Evolutionary conservation across 306 rosid species (phyloP).

Genomic region (Cicer chorassanicum): DNA sequence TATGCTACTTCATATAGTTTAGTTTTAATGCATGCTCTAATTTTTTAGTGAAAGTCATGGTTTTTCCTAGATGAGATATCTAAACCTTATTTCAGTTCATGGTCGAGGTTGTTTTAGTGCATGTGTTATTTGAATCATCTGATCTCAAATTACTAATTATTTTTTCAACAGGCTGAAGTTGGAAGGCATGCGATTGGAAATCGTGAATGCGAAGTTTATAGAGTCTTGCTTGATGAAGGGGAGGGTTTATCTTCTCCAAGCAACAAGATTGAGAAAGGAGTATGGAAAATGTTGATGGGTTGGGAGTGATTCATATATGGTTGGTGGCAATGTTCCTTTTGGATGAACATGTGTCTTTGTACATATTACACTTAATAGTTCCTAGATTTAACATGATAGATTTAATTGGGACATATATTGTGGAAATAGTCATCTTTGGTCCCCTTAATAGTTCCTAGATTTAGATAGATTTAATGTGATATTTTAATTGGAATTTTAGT

Average conservation of each 20-base stretch:
- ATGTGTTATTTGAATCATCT: too few relatives aligned
- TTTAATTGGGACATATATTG: constrained; percentile 10
- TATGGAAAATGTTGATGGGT: constrained; percentile 96
- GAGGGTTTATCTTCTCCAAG: constrained; percentile 58
- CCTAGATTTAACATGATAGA: constrained; percentile 23
- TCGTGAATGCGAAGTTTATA: constrained; percentile 91
- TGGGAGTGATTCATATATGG: constrained; percentile 61
- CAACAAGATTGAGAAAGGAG: constrained; percentile 70
- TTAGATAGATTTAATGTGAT: too few relatives aligned
- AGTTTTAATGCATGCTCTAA: not conserved
- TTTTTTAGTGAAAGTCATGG: constrained; percentile 12
- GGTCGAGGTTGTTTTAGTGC: too few relatives aligned
- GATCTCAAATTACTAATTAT: not conserved
- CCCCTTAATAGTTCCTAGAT: too few relatives aligned
- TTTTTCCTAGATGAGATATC: not conserved
- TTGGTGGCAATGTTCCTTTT: constrained; percentile 37
- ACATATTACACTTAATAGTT: constrained; percentile 38
- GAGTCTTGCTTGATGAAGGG: constrained; percentile 91
- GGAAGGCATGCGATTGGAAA: constrained; percentile 78
- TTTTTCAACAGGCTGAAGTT: constrained; percentile 77
- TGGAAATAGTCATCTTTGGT: constrained; percentile 18
- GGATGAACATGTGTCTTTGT: constrained; percentile 35
- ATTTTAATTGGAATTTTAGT: too few relatives aligned
- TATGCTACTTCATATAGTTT: constrained; percentile 25
- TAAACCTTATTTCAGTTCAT: too few relatives aligned